Evolutionary conservation across 495 filamentous ascomycete genomes (phyloP).

Genomic region (Penicillium dipodomyicola): DNA sequence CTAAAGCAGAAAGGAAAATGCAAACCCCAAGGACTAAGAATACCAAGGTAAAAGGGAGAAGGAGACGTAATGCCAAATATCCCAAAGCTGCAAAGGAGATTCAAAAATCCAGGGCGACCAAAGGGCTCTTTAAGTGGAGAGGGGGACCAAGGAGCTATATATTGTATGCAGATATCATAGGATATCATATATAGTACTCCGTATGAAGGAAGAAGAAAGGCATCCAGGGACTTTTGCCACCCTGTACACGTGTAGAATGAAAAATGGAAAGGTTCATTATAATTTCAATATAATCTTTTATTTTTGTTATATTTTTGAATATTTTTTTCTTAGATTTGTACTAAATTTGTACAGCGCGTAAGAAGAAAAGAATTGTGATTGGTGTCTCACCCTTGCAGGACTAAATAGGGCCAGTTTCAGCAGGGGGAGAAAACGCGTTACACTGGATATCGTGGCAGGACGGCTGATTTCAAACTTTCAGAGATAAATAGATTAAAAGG

Average conservation of each 20-base stretch:
- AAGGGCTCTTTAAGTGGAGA: slow-evolving; percentile 21
- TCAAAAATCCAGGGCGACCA: slow-evolving; percentile 8
- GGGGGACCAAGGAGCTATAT: slow-evolving; percentile 17
- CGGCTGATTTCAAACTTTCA: background rate
- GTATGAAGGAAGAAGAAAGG: slow-evolving; percentile 15
- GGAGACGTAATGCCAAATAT: slow-evolving; percentile 11
- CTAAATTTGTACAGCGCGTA: background rate
- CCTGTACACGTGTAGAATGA: slow-evolving; percentile 26
- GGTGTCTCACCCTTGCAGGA: slow-evolving; percentile 25
- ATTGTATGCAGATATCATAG: no score
- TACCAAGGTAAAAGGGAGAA: slow-evolving; percentile 8
- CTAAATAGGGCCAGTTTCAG: slow-evolving; percentile 21
- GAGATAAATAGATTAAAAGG: background rate
- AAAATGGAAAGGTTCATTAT: no score
- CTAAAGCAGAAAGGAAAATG: background rate
- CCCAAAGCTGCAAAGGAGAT: slow-evolving; percentile 20
- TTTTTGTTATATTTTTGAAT: no score
- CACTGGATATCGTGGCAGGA: slow-evolving; percentile 9
- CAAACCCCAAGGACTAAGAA: slow-evolving; percentile 1
- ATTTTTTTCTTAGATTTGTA: background rate
- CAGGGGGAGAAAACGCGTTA: slow-evolving; percentile 17
- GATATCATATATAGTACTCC: no score
- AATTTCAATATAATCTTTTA: no score
- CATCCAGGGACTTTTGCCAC: slow-evolving; percentile 6
- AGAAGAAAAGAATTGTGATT: slow-evolving; percentile 12